Evolutionary conservation across 305 asterid species (phyloP).

Genomic region (Fraxinus baroniana): DNA sequence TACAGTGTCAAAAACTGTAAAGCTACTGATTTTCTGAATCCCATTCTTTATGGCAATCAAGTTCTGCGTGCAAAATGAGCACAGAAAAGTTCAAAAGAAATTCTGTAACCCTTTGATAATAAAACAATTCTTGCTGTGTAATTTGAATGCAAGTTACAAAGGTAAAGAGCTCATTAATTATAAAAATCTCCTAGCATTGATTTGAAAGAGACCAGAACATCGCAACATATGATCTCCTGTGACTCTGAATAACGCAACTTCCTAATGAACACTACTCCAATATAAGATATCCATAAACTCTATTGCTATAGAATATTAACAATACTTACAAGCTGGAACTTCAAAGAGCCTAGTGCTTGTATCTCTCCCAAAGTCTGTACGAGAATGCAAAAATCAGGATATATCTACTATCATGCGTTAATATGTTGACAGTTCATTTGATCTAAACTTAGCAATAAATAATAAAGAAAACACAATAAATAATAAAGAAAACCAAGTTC

Average conservation of each 20-base stretch:
- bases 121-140: background rate
- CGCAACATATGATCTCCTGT: background rate
- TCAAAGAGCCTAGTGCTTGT: constrained; percentile 65
- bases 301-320: background rate
- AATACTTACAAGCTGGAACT: constrained; percentile 74
- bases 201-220: background rate
- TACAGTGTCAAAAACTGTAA: constrained; percentile 72
- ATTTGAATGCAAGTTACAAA: background rate
- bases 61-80: constrained; percentile 51
- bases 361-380: constrained; percentile 78
- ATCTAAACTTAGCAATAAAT: background rate
- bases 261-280: background rate
- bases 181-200: background rate
- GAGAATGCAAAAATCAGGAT: constrained; percentile 26
- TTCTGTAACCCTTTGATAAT: constrained; percentile 1
- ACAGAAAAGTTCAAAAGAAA: constrained; percentile 13
- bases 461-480: background rate
- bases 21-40: constrained; percentile 85
- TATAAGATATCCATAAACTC: constrained; percentile 13
- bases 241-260: background rate
- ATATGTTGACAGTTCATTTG: background rate
- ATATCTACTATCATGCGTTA: background rate
- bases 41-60: constrained; percentile 85
- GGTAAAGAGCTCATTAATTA: background rate
- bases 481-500: background rate